Evolutionary conservation across 352 stramenopile genomes (phyloP), one percentile per base, ranked within the genome.

Genomic region (Phytophthora citrophthora): DNA sequence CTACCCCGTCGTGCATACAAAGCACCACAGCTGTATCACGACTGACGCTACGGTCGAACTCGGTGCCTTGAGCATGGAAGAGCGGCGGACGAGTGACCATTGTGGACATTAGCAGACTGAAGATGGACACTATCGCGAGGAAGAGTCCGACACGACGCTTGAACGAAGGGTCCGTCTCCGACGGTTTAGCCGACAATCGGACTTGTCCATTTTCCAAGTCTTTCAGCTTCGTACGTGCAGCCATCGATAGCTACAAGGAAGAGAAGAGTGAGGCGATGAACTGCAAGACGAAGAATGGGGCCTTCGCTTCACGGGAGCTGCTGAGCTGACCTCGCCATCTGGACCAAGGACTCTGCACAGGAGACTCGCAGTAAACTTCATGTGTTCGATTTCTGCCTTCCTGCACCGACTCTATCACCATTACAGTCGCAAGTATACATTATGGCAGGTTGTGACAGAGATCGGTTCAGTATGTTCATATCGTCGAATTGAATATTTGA

Each of bases 21-120:
- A 87, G 51, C 16, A 87, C 49, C 12, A 84, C 55, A n/a, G 74
- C 72, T 54, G 73, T 75, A 34, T 75, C 54, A 5, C 56, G 23
- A 1, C 6, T 20, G 2, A 73, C 68, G 15, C 24, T 56, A 34
- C 36, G 43, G 43, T 76, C 68, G 45, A 72, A 72, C 2, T 52
- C 15, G 16, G 41, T 39, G 6, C 62, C 47, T 13, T 38, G 45
- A 1, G 44, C 53, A 11, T 46, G 54, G 20, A 66, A 70, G 20
- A 70, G 36, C 4, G 54, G 45, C 52, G 48, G 61, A 2, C 32
- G 52, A 8, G 48, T 43, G 4, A 44, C 40, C 13, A 68, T 6
- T 34, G 43, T 54, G 3, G 54, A 54, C 32, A 58, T n/a, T 13
- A 68, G 4, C 13, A 63, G 13, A 43, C 45, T 53, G 8, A 39